Percentiles rank a stretch among this genome's conserved stretches.
These are phyloP conservation scores for Cucurbita moschata DNA, from an alignment of 306 rosid species.

Conservation along the genomic window DNA sequence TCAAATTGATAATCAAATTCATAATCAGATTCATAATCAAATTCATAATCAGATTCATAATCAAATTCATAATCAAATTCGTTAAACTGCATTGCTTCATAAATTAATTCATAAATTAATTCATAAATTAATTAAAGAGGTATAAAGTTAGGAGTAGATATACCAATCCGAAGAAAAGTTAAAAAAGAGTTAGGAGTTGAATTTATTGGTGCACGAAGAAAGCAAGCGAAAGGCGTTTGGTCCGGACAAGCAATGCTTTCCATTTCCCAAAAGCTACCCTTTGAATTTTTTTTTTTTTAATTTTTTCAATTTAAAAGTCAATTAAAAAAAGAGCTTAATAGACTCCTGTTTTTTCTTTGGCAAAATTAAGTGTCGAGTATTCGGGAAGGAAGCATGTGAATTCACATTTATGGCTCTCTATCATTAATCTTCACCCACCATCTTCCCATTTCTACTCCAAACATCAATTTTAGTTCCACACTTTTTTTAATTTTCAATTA, in stretches of 20 bases:
- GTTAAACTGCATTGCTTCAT: neutral
- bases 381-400: neutral
- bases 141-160: neutral
- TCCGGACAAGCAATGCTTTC: neutral
- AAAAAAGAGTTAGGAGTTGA: neutral
- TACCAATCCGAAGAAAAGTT: neutral
- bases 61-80: neutral
- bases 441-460: neutral
- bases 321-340: neutral
- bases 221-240: neutral
- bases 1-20: no score
- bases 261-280: neutral
- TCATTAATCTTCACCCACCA: neutral
- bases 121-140: neutral
- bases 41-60: no score
- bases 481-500: neutral
- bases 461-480: neutral
- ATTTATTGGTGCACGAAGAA: neutral
- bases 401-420: neutral
- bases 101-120: neutral
- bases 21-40: no score
- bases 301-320: neutral
- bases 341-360: no score
- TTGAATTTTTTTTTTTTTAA: no score
- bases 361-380: neutral